Evolutionary conservation across 2,329 filamentous ascomycete species (phyloP).

Genomic region (Alternaria sp.): DNA sequence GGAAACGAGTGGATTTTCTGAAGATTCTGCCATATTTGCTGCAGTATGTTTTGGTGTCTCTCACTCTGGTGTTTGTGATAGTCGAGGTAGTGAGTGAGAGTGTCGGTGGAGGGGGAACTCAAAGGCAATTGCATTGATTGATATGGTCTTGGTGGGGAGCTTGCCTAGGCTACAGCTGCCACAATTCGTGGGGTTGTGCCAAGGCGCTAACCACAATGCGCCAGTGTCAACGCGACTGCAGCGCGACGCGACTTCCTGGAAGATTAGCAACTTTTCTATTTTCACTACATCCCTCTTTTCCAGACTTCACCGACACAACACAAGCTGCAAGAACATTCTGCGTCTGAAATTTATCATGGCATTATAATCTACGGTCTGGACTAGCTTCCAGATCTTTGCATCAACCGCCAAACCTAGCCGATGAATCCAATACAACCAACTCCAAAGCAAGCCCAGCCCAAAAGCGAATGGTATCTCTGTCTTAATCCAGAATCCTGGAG

Average conservation of each 20-base stretch:
- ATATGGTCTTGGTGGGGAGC: slow-evolving; percentile 19
- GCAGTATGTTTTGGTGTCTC: background rate
- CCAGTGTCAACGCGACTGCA: slow-evolving; percentile 13
- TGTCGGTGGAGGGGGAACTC: background rate
- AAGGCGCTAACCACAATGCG: slow-evolving; percentile 12
- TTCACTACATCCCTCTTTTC: background rate
- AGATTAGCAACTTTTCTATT: background rate
- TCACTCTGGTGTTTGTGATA: background rate
- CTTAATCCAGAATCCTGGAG: slow-evolving; percentile 14
- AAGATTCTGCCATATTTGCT: slow-evolving; percentile 48
- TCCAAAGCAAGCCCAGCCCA: slow-evolving; percentile 8
- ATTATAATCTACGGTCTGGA: background rate
- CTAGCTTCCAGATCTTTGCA: background rate
- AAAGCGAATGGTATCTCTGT: slow-evolving; percentile 30
- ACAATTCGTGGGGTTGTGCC: slow-evolving; percentile 19
- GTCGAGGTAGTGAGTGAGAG: background rate
- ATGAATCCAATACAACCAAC: slow-evolving; percentile 10
- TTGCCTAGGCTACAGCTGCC: slow-evolving; percentile 25
- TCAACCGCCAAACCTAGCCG: background rate
- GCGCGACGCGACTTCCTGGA: slow-evolving; percentile 12
- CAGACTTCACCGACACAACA: background rate
- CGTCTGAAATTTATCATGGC: background rate
- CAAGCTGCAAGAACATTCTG: background rate
- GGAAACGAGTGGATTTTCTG: slow-evolving; percentile 56
- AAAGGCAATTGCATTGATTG: slow-evolving; percentile 14